Base-by-base conservation (phyloP, 208 protist species). In the Blechomonas ayalai region DNA sequence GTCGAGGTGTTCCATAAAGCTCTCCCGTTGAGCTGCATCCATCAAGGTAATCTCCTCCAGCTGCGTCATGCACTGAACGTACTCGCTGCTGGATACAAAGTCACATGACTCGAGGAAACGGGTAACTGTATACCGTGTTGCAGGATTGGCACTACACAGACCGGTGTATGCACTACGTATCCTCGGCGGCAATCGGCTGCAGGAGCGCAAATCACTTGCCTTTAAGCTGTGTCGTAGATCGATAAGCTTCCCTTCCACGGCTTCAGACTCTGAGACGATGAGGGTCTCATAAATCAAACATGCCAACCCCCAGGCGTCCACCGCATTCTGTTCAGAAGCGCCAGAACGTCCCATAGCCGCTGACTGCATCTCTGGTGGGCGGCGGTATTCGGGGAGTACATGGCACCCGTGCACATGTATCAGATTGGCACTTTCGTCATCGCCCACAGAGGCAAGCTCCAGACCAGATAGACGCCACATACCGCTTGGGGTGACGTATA, bases 391-490 rank as follows among this genome's bases (percentile, higher is more conserved):
- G 10, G 51, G 42, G 1, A 69, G 27, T 2, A 59, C 18, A 15
- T 2, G 15, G 4, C 4, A 16, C 8, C 22, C 26, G 28, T 44
- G 37, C 13, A n/a, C 43, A 40, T 50, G 36, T 38, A 72, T 70
- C 8, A 66, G 36, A 18, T n/a, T 38, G 16, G 44, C 25, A 0
- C 26, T 23, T 18, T 66, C 52, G 12, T 27, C n/a, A 15, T 48
- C 44, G 24, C 58, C 58, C 25, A 36, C 38, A 16, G 61, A 71
- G 6, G 65, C 58, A 3, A 90, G 55, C 69, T 92, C 89, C 7
- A 94, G 47, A 0, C 84, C 81, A 46, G 76, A 92, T 1, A 96
- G 59, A 1, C 73, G 46, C 85, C 89, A 96, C 49, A 76, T 66
- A 15, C 85, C 85, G n/a, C 40, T 34, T 12, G 52, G 36, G 10